Evolutionary conservation across 192 early-diverging fungal genomes (phyloP), one percentile per base, ranked within the genome.

Genomic region (Funneliformis geosporum): DNA sequence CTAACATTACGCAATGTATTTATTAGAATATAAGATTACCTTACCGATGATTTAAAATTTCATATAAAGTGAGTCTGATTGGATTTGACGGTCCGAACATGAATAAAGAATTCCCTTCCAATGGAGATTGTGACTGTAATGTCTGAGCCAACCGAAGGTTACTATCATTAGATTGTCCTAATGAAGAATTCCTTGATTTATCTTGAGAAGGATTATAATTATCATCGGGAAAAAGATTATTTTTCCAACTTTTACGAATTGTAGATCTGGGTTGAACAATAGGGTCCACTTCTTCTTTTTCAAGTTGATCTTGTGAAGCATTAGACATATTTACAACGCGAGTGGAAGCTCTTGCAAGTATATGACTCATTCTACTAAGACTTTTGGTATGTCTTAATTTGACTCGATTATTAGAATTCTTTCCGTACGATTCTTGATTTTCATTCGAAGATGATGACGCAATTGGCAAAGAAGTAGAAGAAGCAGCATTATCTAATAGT

Each of bases 81-180:
- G 73, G 40, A 77, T 85, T 87, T 7, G 82, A 82, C 11, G 88
- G 85, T 47, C 81, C 82, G 79, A 89, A 84, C 66, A 86, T 79
- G 50, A 80, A 82, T 12, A 86, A 78, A 8, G 85, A 83, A 23
- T 64, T 67, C 25, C 82, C 85, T 16, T 79, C 75, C n/a, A 86
- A 77, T 60, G 70, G 75, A 18, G 81, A 76, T 28, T 79, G 73
- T 25, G 50, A 33, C n/a, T 50, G 59, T 46, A 65, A 28, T 16
- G 2, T 76, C 18, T 60, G 18, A 18, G 9, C 7, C 8, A 2
- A 9, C n/a, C 38, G 27, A 23, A 27, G 23, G 16, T 42, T 61
- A 8, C 72, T 38, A 60, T 1, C 16, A 16, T 27, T 73, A 28
- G 5, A 50, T 55, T 33, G 42, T 21, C 10, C 44, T 59, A 21